A percentile compares a stretch with the other conserved stretches of the same genome.
Evolutionary conservation across 495 filamentous ascomycete genomes (phyloP).

Genomic region (Penicillium ochrochloron): DNA sequence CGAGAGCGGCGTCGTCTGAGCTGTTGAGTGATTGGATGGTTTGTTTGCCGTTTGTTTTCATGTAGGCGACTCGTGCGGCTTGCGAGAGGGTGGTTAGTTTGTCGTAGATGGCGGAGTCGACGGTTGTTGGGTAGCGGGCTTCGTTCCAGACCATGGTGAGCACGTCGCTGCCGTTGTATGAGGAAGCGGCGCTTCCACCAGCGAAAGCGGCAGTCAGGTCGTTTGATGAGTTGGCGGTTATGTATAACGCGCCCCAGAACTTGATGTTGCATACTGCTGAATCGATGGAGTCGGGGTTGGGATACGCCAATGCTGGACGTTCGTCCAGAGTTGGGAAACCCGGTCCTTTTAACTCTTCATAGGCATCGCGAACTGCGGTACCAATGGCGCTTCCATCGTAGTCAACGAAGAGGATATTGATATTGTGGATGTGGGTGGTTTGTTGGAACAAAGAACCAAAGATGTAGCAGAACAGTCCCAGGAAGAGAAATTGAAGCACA

Average conservation of each 20-base stretch:
- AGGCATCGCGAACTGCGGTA: slow-evolving; percentile 44
- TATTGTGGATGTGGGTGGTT: slow-evolving; percentile 40
- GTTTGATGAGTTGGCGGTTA: slow-evolving; percentile 40
- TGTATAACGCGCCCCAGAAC: slow-evolving; percentile 55
- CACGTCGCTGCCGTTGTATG: slow-evolving; percentile 45
- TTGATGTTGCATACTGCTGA: slow-evolving; percentile 46
- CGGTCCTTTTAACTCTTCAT: slow-evolving; percentile 39
- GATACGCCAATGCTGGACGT: slow-evolving; percentile 30
- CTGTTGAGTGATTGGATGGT: slow-evolving; percentile 32
- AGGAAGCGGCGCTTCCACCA: slow-evolving; percentile 33
- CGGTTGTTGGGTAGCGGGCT: slow-evolving; percentile 50
- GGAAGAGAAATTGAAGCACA: slow-evolving; percentile 43
- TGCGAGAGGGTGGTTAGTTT: slow-evolving; percentile 38
- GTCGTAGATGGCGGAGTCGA: slow-evolving; percentile 38
- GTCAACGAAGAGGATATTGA: slow-evolving; percentile 55
- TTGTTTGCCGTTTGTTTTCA: slow-evolving; percentile 33
- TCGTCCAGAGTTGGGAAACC: slow-evolving; percentile 49
- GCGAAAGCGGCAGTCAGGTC: slow-evolving; percentile 41
- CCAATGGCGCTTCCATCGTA: slow-evolving; percentile 56
- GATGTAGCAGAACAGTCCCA: slow-evolving; percentile 50
- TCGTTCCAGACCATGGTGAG: slow-evolving; percentile 57
- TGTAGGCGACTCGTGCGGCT: slow-evolving; percentile 43
- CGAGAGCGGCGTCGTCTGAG: slow-evolving; percentile 37
- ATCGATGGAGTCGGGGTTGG: slow-evolving; percentile 27
- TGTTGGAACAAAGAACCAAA: slow-evolving; percentile 53